These are phyloP conservation scores for Verticillium klebahnii DNA, from an alignment of 2,329 filamentous ascomycete species.

Conservation along the genomic window DNA sequence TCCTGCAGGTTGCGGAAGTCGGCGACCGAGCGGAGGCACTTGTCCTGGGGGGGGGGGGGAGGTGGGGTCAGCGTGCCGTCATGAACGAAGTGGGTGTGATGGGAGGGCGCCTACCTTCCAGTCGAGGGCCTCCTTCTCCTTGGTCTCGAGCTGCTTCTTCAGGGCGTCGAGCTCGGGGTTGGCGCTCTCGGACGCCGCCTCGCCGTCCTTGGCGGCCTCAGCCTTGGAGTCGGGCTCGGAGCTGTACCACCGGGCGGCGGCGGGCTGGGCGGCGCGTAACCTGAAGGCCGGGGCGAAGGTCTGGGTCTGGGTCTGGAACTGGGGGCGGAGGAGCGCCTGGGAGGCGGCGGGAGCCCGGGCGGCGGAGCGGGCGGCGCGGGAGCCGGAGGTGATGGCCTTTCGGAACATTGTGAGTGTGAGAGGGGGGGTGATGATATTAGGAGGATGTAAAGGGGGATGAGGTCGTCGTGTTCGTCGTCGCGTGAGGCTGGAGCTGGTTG, in stretches of 20 bases:
- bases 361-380: slow-evolving; percentile 38
- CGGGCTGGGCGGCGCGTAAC: slow-evolving; percentile 30
- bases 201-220: slow-evolving; percentile 17
- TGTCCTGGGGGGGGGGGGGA: slow-evolving; percentile 59
- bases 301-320: slow-evolving; percentile 28
- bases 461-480: slow-evolving; percentile 8
- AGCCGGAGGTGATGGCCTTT: slow-evolving; percentile 37
- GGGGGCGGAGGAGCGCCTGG: slow-evolving; percentile 29
- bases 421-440: neutral
- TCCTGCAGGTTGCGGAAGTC: slow-evolving; percentile 98
- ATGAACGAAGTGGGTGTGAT: no score
- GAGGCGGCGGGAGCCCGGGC: slow-evolving; percentile 26
- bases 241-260: slow-evolving; percentile 42
- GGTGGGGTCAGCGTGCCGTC: no score
- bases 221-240: slow-evolving; percentile 39
- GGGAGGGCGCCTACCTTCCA: slow-evolving; percentile 65
- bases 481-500: slow-evolving; percentile 2
- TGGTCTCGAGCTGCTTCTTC: slow-evolving; percentile 48
- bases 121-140: slow-evolving; percentile 57
- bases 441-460: neutral
- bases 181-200: slow-evolving; percentile 14
- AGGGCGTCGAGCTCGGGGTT: slow-evolving; percentile 35
- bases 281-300: slow-evolving; percentile 25
- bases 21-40: slow-evolving; percentile 87
- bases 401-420: slow-evolving; percentile 36